Percentiles rank a stretch among this genome's conserved stretches.
These are phyloP conservation scores for Herpotrichia juniperi DNA, from an alignment of 2,329 filamentous ascomycete genomes.

Conservation along the genomic window DNA sequence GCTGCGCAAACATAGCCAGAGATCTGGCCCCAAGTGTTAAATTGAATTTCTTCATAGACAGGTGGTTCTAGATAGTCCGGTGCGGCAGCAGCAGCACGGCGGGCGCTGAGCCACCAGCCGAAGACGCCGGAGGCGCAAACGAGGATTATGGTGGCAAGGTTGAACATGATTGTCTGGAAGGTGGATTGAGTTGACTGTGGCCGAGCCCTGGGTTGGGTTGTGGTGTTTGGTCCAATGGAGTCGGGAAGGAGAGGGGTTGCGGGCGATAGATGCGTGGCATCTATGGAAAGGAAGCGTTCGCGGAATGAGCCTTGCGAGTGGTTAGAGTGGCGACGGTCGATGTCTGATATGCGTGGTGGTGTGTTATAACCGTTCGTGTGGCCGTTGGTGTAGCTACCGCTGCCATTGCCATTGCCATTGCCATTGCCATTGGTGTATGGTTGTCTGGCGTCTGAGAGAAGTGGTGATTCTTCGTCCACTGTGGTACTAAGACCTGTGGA, in stretches of 20 bases:
- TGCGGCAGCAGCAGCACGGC: slow-evolving; percentile 36
- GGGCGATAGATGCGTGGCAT: slow-evolving; percentile 75
- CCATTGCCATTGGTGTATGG: slow-evolving; percentile 23
- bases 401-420: slow-evolving; percentile 22
- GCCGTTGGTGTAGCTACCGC: slow-evolving; percentile 24
- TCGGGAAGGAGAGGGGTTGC: slow-evolving; percentile 77
- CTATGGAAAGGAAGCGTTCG: slow-evolving; percentile 63
- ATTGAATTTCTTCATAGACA: slow-evolving; percentile 61
- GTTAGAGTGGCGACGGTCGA: slow-evolving; percentile 35
- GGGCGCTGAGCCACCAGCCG: slow-evolving; percentile 78
- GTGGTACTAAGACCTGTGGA: slow-evolving; percentile 34
- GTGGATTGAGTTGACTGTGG: slow-evolving; percentile 49
- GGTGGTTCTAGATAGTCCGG: slow-evolving; percentile 37
- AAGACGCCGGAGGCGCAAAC: slow-evolving; percentile 82
- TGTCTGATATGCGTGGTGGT: slow-evolving; percentile 44
- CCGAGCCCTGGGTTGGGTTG: slow-evolving; percentile 41
- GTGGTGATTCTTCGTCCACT: slow-evolving; percentile 42
- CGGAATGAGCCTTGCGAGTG: slow-evolving; percentile 44
- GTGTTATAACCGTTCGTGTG: slow-evolving; percentile 26
- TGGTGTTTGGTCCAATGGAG: slow-evolving; percentile 36
- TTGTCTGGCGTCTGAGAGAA: slow-evolving; percentile 36
- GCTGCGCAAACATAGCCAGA: slow-evolving; percentile 93
- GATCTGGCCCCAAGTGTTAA: slow-evolving; percentile 82
- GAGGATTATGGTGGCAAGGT: slow-evolving; percentile 75
- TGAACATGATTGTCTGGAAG: slow-evolving; percentile 71